Percentiles rank a stretch among this genome's conserved stretches.
phyloP scores from a whole-genome alignment of 2,329 filamentous ascomycete species.

The Cercospora brassicicola region DNA sequence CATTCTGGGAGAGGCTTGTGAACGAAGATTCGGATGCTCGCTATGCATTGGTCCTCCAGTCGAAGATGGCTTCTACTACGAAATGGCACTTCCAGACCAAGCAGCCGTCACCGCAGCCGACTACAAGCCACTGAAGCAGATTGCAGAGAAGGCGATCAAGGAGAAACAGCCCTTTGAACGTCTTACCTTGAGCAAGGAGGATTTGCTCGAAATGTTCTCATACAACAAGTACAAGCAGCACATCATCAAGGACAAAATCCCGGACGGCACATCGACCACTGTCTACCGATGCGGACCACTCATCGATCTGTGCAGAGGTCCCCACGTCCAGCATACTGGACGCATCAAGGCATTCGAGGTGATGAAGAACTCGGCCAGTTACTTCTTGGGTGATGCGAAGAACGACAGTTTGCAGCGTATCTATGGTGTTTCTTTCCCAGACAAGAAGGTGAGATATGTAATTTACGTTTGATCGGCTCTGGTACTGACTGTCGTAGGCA shows the following conservation, averaged over 20 bases:
- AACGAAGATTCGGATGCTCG: slow-evolving; percentile 85
- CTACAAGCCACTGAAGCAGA: slow-evolving; percentile 79
- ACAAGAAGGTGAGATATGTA: slow-evolving; percentile 72
- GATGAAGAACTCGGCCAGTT: slow-evolving; percentile 81
- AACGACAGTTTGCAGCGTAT: slow-evolving; percentile 97
- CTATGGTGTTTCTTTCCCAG: slow-evolving; percentile 93
- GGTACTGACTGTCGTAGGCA: slow-evolving; percentile 20
- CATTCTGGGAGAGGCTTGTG: slow-evolving; percentile 90
- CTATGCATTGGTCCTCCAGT: slow-evolving; percentile 93
- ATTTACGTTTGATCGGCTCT: not conserved
- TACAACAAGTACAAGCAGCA: slow-evolving; percentile 99
- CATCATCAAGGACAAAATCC: slow-evolving; percentile 90
- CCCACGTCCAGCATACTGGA: slow-evolving; percentile 89
- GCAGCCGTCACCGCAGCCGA: slow-evolving; percentile 71
- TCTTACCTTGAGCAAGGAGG: slow-evolving; percentile 82
- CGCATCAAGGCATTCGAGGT: slow-evolving; percentile 94
- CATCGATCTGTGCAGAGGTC: slow-evolving; percentile 92
- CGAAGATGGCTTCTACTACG: slow-evolving; percentile 92
- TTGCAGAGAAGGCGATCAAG: slow-evolving; percentile 83
- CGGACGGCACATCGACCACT: slow-evolving; percentile 84
- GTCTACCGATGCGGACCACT: slow-evolving; percentile 92
- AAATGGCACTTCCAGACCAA: slow-evolving; percentile 81
- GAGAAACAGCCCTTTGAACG: slow-evolving; percentile 96
- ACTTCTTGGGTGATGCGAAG: slow-evolving; percentile 89
- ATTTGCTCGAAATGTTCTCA: slow-evolving; percentile 91